These are phyloP conservation scores for Aspergillus sp. DNA, from an alignment of 2,329 filamentous ascomycete genomes.

Conservation along the genomic window DNA sequence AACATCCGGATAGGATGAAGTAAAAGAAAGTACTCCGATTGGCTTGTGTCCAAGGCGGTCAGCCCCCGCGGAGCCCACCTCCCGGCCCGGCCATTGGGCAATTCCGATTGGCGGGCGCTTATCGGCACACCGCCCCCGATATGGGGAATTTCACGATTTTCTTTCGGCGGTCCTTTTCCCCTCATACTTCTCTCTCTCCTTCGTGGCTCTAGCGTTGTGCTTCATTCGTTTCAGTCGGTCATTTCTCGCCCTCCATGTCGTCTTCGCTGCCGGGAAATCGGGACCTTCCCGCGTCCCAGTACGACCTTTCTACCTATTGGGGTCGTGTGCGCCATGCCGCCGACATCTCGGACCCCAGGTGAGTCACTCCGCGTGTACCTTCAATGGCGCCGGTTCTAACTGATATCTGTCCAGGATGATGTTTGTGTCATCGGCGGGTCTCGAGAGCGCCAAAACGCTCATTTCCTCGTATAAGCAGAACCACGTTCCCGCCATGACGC, in stretches of 20 bases:
- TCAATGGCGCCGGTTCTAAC: background rate
- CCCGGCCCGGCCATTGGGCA: constrained; percentile 1
- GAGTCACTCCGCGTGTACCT: constrained; percentile 42
- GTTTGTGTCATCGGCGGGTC: constrained; percentile 70
- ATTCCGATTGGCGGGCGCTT: constrained; percentile 23
- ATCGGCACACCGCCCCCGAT: constrained; percentile 38
- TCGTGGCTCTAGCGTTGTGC: background rate
- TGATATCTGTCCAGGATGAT: constrained; percentile 64
- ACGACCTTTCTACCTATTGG: constrained; percentile 92
- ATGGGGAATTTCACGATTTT: constrained; percentile 5
- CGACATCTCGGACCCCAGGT: constrained; percentile 93
- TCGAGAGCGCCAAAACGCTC: constrained; percentile 81
- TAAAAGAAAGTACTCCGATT: background rate
- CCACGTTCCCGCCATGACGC: constrained; percentile 73
- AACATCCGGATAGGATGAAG: background rate
- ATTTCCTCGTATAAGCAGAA: constrained; percentile 85
- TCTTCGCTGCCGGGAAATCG: constrained; percentile 64
- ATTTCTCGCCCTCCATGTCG: constrained; percentile 49
- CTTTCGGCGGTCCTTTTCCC: constrained; percentile 3
- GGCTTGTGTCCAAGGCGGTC: constrained; percentile 8
- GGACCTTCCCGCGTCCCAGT: constrained; percentile 86
- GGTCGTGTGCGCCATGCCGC: constrained; percentile 87
- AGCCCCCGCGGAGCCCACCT: background rate
- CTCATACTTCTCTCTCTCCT: constrained; percentile 5
- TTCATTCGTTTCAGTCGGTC: too few relatives aligned